Evolutionary conservation across 108 stramenopile genomes (phyloP).

Genomic region (Pseudonitzschia delicatissima): DNA sequence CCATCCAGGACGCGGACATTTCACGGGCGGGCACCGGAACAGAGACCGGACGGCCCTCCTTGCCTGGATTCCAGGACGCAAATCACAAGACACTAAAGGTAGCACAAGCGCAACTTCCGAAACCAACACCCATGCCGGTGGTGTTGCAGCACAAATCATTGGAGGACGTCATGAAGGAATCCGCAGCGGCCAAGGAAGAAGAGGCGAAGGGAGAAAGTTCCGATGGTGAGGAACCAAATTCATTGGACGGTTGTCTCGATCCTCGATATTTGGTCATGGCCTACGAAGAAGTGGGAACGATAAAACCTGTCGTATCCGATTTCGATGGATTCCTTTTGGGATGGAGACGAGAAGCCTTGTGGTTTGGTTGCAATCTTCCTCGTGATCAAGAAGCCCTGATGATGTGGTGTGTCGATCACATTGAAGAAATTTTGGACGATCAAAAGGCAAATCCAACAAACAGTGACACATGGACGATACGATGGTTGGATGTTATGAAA

Average conservation of each 20-base stretch:
- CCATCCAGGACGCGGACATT: conserved; percentile 51
- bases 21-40: conserved; percentile 33
- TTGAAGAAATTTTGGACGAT: conserved; percentile 51
- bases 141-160: conserved; percentile 43
- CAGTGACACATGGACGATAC: conserved; percentile 52
- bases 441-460: conserved; percentile 22
- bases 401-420: conserved; percentile 54
- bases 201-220: neutral
- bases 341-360: conserved; percentile 47
- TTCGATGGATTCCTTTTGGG: conserved; percentile 74
- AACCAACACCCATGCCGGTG: conserved; percentile 48
- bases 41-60: conserved; percentile 63
- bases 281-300: conserved; percentile 66
- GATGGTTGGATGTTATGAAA: conserved; percentile 67
- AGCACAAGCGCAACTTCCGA: conserved; percentile 29
- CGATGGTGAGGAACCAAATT: conserved; percentile 29
- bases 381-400: conserved; percentile 56
- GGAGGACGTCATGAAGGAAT: neutral
- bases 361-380: conserved; percentile 47
- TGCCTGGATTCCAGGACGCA: conserved; percentile 63
- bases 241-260: conserved; percentile 25
- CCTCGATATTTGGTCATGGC: conserved; percentile 65
- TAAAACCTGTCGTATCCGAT: conserved; percentile 63
- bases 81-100: conserved; percentile 47
- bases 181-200: no score